Conservation (phyloP, 495 filamentous ascomycete species). For the Podospora tetraspora region DNA sequence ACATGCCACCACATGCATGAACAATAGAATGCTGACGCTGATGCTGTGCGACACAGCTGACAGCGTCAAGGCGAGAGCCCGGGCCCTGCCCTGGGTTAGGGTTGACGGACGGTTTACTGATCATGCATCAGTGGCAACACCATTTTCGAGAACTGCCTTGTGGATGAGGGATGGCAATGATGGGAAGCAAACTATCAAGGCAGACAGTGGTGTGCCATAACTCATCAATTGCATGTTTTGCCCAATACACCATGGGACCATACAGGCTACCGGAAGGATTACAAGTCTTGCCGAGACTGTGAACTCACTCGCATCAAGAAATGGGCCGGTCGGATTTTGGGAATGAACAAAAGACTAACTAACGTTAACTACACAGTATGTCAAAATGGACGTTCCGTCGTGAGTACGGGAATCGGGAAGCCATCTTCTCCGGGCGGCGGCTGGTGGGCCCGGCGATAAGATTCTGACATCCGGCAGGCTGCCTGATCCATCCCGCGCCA, state of each 20-base stretch:
- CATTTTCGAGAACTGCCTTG: too few species aligned
- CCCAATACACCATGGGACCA: background rate
- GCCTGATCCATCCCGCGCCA: background rate
- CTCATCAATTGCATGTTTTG: too few species aligned
- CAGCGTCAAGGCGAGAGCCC: too few species aligned
- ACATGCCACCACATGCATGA: too few species aligned
- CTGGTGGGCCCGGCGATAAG: background rate
- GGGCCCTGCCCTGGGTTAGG: background rate
- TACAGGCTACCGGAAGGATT: background rate
- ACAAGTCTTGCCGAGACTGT: background rate
- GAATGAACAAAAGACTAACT: too few species aligned
- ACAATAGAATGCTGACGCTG: too few species aligned
- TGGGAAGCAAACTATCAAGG: too few species aligned
- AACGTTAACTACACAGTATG: too few species aligned
- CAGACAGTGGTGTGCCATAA: too few species aligned
- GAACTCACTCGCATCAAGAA: too few species aligned
- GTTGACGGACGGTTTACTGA: background rate
- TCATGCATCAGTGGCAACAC: background rate
- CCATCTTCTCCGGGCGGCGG: background rate
- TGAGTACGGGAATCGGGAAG: background rate
- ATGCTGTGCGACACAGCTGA: background rate
- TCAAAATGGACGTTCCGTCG: too few species aligned
- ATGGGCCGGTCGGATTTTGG: too few species aligned
- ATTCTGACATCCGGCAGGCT: background rate
- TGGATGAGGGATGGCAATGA: background rate